Percentiles rank a stretch among this genome's conserved stretches.
Conservation (phyloP, 2,329 filamentous ascomycete species). For the Colletotrichum sp. region DNA sequence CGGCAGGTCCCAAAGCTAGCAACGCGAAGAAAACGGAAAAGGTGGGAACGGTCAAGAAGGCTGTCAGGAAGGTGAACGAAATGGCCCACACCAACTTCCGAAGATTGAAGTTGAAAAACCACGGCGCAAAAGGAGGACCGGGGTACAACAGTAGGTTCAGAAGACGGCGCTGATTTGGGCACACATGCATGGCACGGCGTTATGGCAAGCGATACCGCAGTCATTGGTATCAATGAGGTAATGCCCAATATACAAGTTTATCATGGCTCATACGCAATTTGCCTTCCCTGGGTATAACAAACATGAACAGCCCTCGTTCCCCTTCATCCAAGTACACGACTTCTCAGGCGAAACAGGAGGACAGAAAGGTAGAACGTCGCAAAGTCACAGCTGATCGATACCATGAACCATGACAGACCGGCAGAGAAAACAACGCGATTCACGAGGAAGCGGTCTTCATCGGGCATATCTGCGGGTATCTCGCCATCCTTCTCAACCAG, state of each 20-base stretch:
- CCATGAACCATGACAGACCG: constrained; percentile 13
- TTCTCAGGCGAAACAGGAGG: background rate
- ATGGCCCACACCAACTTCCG: constrained; percentile 71
- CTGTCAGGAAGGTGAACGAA: constrained; percentile 65
- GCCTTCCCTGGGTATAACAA: background rate
- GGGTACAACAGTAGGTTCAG: constrained; percentile 63
- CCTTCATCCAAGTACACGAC: background rate
- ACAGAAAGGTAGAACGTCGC: constrained; percentile 13
- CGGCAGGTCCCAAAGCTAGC: constrained; percentile 24
- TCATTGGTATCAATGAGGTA: background rate
- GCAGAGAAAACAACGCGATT: constrained; percentile 13
- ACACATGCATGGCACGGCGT: background rate
- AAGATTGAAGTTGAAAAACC: constrained; percentile 66
- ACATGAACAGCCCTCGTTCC: background rate
- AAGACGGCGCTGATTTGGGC: constrained; percentile 42
- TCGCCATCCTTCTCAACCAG: constrained; percentile 7
- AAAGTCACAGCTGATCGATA: constrained; percentile 19
- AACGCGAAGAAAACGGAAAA: constrained; percentile 32
- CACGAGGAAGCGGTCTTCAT: background rate
- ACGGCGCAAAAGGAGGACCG: constrained; percentile 65
- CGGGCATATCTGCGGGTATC: background rate
- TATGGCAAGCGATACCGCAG: background rate
- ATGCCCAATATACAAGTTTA: constrained; percentile 2
- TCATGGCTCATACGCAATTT: background rate
- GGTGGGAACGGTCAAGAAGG: constrained; percentile 54